Conservation (phyloP, 768 basidiomycete species). For the Termitomyces sp. region DNA sequence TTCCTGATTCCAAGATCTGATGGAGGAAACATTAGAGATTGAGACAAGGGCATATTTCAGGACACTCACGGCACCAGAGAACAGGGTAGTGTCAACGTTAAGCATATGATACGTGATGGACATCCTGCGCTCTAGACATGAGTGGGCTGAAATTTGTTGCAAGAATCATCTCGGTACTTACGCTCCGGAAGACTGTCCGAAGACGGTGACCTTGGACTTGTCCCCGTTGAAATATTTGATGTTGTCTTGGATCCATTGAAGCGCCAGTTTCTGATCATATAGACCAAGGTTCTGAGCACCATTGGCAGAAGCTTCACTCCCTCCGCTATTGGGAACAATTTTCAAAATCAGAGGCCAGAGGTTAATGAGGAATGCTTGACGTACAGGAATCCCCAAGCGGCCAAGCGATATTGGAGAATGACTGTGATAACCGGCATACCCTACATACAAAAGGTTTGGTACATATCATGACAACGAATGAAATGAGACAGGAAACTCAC, state of each 20-base stretch:
- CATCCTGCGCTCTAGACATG: conserved; percentile 6
- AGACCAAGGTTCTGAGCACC: conserved; percentile 42
- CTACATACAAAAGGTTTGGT: not conserved
- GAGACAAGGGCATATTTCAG: not conserved
- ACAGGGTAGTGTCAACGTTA: conserved; percentile 23
- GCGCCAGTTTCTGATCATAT: conserved; percentile 38
- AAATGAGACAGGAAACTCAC: not conserved
- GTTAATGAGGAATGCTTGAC: not conserved
- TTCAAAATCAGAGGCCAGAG: not conserved
- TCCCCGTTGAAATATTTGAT: conserved; percentile 48
- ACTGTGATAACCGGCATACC: conserved; percentile 16
- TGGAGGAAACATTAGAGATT: not conserved
- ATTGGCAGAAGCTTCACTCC: conserved; percentile 26
- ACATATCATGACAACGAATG: not conserved
- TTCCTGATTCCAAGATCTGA: conserved; percentile 41
- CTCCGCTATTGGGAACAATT: conserved; percentile 5
- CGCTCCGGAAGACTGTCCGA: conserved; percentile 56
- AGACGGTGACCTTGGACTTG: conserved; percentile 37
- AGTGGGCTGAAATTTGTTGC: not conserved
- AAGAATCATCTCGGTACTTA: conserved; percentile 25
- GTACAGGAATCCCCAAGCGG: conserved; percentile 19
- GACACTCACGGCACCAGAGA: conserved; percentile 26
- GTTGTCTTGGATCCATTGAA: conserved; percentile 55
- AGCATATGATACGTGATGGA: conserved; percentile 33
- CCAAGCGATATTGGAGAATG: conserved; percentile 15